Evolutionary conservation across 495 filamentous ascomycete species (phyloP), one percentile per base, ranked within the genome.

Genomic region (Xylaria castorea): DNA sequence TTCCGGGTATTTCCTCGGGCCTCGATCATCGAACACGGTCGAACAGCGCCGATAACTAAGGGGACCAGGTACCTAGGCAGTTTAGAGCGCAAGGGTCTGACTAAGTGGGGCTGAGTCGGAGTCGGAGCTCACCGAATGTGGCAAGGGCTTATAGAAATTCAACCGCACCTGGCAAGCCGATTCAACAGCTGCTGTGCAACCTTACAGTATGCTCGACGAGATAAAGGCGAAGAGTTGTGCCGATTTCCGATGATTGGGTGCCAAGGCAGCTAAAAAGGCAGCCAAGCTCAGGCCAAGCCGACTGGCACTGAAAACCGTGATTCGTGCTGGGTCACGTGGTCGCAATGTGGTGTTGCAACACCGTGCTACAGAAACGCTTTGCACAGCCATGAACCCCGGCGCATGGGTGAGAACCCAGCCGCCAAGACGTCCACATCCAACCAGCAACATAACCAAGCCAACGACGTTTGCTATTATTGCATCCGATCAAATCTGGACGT

Each of bases 231-330:
- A 38, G 27, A n/a, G 18, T 9, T 12, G 66, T 68, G 66, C 66
- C 66, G 66, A 55, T 68, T 57, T 14, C 66, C 66, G 66, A 68
- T 30, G 36, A 67, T 53, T 18, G 5, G 46, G 12, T 9, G 48
- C 64, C 64, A 53, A 67, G 64, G 16, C 7, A 50, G 63, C 42
- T 42, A 12, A 9, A 38, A 38, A n/a, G 64, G 16, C 30, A 27
- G 66, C 66, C 66, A 68, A 68, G 66, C 34, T 55, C 5, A 22
- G 50, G 50, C 66, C 50, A 68, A 68, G 66, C 34, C 22, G 66
- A 44, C 44, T 34, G 30, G 36, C 66, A 40, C 32, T 20, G 32
- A 50, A 18, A n/a, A 25, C 18, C 5, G 38, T 25, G 16, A 36
- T 34, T 51, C 12, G 32, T 38, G 20, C 66, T 18, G 36, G 36